Base-by-base conservation (phyloP, 192 early-diverging fungal species). In the Pilobolus umbonatus region DNA sequence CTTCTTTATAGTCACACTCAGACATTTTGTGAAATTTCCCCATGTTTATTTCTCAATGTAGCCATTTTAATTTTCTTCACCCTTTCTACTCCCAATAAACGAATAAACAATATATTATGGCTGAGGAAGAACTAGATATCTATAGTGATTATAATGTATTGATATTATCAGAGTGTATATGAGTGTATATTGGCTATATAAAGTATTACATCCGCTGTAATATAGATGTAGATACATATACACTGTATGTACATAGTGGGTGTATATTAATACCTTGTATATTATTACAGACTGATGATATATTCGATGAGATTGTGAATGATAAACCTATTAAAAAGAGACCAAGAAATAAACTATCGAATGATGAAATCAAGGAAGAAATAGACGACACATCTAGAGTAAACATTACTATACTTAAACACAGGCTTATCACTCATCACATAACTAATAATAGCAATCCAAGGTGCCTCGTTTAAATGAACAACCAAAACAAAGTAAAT, bases 231-330 rank as follows among this genome's bases (percentile, higher is more conserved):
- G n/a, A n/a, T n/a, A n/a, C n/a, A n/a, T n/a, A n/a, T n/a, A n/a
- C n/a, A n/a, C n/a, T n/a, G n/a, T n/a, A n/a, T n/a, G n/a, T n/a
- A n/a, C n/a, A n/a, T n/a, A n/a, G n/a, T n/a, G n/a, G n/a, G n/a
- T n/a, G n/a, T n/a, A n/a, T n/a, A n/a, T n/a, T n/a, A n/a, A n/a
- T n/a, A n/a, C n/a, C n/a, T 31, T 24, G n/a, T 34, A 26, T 31
- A 19, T 11, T 46, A 15, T 7, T 31, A 7, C 8, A 70, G 68
- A 54, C 61, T 4, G 64, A 70, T 21, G 72, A 74, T 59, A 47
- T 74, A 12, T 62, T 70, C 36, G 63, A 71, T 22, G 72, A 74
- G 35, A 70, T 70, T 39, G 61, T 69, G 29, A 57, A 53, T 17
- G 68, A 69, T 19, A 51, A 55, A 15, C 40, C 56, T 36, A 55